Evolutionary conservation across 164 flowering plant genomes (phyloP).

Genomic region (Magnolia sinica): DNA sequence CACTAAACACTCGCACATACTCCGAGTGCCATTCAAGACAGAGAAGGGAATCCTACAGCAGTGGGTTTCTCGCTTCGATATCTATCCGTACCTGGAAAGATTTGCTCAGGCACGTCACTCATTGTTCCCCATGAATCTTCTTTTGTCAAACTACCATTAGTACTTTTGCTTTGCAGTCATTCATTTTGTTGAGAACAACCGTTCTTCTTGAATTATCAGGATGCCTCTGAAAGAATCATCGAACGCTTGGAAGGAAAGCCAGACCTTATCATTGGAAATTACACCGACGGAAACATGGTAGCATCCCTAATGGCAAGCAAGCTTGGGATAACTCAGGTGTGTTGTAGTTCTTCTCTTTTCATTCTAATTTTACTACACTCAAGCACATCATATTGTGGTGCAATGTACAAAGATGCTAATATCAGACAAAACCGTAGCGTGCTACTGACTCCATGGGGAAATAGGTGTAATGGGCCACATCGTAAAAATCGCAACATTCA

Average conservation of each 20-base stretch:
- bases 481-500: no score
- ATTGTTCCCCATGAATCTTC: not conserved
- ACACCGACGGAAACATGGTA: slow-evolving; percentile 87
- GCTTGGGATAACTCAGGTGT: slow-evolving; percentile 78
- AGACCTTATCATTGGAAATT: slow-evolving; percentile 87
- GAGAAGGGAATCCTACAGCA: slow-evolving; percentile 60
- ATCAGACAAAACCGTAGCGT: no score
- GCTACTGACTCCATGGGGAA: no score
- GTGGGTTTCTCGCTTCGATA: slow-evolving; percentile 94
- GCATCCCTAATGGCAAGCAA: slow-evolving; percentile 85
- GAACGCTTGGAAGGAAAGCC: slow-evolving; percentile 82
- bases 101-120: slow-evolving; percentile 47
- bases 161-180: not conserved
- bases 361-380: not conserved
- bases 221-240: slow-evolving; percentile 66
- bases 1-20: slow-evolving; percentile 75
- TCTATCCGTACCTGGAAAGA: slow-evolving; percentile 88
- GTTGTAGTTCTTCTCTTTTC: not conserved
- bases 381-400: no score
- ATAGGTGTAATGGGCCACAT: no score
- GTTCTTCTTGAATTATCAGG: slow-evolving; percentile 32
- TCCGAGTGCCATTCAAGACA: slow-evolving; percentile 80
- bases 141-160: not conserved
- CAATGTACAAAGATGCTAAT: no score
- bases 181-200: not conserved